A percentile compares a stretch with the other conserved stretches of the same genome.
phyloP scores from a whole-genome alignment of 495 filamentous ascomycete genomes.

The Trichoderma orchidacearum region DNA sequence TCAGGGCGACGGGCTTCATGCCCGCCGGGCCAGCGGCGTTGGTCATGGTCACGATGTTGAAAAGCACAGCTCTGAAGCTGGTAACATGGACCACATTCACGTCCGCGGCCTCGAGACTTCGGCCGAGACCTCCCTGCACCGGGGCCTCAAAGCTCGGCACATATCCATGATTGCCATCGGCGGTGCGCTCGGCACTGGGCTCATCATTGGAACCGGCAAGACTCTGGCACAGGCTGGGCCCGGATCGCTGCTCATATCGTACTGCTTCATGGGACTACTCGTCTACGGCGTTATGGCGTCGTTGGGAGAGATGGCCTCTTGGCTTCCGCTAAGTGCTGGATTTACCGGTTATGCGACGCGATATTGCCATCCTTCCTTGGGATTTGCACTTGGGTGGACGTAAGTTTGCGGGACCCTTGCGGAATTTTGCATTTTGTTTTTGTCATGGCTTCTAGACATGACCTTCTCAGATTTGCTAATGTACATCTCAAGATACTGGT shows the following conservation, averaged over 20 bases:
- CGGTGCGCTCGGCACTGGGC: conserved; percentile 65
- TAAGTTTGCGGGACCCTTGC: conserved; percentile 15
- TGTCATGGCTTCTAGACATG: conserved; percentile 4
- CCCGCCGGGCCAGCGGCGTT: background rate
- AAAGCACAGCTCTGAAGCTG: background rate
- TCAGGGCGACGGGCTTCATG: background rate
- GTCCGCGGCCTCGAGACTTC: conserved; percentile 21
- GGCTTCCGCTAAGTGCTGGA: conserved; percentile 46
- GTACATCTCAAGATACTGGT: conserved; percentile 33
- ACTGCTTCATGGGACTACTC: conserved; percentile 33
- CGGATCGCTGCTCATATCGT: conserved; percentile 55
- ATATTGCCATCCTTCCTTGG: conserved; percentile 65
- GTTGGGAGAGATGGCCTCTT: conserved; percentile 50
- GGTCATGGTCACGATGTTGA: background rate
- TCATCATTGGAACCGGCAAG: conserved; percentile 40
- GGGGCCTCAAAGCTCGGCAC: conserved; percentile 50
- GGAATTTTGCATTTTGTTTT: conserved; percentile 8
- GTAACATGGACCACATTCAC: background rate
- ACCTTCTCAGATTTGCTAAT: conserved; percentile 6
- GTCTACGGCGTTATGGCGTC: conserved; percentile 35
- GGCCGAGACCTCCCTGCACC: conserved; percentile 34
- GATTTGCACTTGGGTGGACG: conserved; percentile 68
- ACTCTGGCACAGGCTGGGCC: conserved; percentile 56
- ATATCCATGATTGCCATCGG: conserved; percentile 80
- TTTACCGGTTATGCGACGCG: conserved; percentile 58